phyloP scores from a whole-genome alignment of 371 early-diverging fungal species.

The Catenaria anguillulae region DNA sequence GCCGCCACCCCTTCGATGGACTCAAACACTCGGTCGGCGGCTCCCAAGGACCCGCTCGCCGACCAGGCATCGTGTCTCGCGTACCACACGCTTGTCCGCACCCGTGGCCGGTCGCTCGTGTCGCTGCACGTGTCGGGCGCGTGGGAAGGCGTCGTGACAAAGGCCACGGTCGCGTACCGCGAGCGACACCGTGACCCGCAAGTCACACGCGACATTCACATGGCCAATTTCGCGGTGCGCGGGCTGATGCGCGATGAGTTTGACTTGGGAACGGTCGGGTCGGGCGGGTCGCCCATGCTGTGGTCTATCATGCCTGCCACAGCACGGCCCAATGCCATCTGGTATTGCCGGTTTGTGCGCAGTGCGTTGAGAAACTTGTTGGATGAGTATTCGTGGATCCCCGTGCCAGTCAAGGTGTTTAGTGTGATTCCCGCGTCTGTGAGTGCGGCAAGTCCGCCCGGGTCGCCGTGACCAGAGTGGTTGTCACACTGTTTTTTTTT shows the following conservation, averaged over 20 bases:
- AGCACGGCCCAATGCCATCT: neutral
- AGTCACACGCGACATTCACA: neutral
- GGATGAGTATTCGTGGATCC: slow-evolving; percentile 1
- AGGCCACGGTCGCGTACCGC: neutral
- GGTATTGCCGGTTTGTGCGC: neutral
- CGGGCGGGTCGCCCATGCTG: slow-evolving; percentile 4
- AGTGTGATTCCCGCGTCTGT: too few species aligned
- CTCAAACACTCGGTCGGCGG: neutral
- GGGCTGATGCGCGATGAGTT: neutral
- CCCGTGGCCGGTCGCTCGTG: neutral
- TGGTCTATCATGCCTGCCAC: neutral
- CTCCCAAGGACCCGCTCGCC: too few species aligned
- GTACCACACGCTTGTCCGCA: neutral
- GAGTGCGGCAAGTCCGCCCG: too few species aligned
- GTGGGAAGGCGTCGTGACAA: neutral
- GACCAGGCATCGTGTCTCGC: too few species aligned
- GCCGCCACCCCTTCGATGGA: neutral
- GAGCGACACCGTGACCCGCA: neutral
- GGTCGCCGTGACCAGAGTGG: too few species aligned
- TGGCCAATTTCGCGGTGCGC: neutral
- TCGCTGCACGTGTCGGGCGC: neutral
- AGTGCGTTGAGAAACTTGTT: neutral
- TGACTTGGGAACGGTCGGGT: neutral
- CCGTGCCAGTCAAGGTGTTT: neutral
- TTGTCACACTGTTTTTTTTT: too few species aligned